Conservation (phyloP, 495 filamentous ascomycete species). For the Aspergillus baeticus region DNA sequence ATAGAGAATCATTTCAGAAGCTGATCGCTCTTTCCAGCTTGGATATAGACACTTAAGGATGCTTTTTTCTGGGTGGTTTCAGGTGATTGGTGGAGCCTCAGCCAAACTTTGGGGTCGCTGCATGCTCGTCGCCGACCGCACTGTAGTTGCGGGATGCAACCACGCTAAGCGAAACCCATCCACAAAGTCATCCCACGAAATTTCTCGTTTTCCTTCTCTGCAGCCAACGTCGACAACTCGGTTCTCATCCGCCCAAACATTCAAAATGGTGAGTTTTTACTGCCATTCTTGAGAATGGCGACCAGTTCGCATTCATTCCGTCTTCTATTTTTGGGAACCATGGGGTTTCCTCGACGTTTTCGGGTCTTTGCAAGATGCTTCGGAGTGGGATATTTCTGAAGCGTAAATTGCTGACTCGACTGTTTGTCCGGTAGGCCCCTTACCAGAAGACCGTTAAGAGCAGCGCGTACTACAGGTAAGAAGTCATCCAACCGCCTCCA, state of each 20-base stretch:
- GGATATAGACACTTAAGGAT: too few species aligned
- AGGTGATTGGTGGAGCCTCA: not conserved
- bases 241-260: slow-evolving; percentile 39
- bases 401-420: slow-evolving; percentile 98
- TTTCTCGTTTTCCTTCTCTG: slow-evolving; percentile 27
- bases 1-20: not conserved
- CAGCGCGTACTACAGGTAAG: slow-evolving; percentile 95
- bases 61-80: too few species aligned
- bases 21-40: too few species aligned
- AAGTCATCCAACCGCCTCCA: too few species aligned
- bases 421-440: slow-evolving; percentile 57
- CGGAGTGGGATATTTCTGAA: slow-evolving; percentile 78
- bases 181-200: slow-evolving; percentile 43
- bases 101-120: slow-evolving; percentile 3
- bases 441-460: slow-evolving; percentile 97
- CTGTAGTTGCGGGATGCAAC: slow-evolving; percentile 39
- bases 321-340: slow-evolving; percentile 6
- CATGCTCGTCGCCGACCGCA: slow-evolving; percentile 43
- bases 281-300: slow-evolving; percentile 23
- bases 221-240: slow-evolving; percentile 35
- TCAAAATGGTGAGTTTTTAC: slow-evolving; percentile 50
- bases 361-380: slow-evolving; percentile 97
- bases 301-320: slow-evolving; percentile 10
- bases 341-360: slow-evolving; percentile 15
- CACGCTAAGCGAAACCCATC: slow-evolving; percentile 46